phyloP scores from a whole-genome alignment of 768 basidiomycete species.

The Tremella mesenterica region DNA sequence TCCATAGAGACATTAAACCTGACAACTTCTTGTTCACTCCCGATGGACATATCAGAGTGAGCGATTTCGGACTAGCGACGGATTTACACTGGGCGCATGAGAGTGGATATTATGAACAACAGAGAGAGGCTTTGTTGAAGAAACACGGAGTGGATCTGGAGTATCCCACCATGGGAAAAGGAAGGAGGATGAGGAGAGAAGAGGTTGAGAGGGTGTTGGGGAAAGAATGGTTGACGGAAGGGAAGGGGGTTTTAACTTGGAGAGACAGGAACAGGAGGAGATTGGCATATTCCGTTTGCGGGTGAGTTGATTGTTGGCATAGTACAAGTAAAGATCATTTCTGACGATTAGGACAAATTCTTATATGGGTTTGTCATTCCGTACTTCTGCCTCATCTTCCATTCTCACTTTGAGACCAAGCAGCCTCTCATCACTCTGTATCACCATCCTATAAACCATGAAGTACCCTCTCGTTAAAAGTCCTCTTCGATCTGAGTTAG shows the following conservation, averaged over 20 bases:
- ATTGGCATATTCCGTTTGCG: slow-evolving; percentile 51
- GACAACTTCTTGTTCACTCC: slow-evolving; percentile 95
- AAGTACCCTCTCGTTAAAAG: no score
- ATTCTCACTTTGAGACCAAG: no score
- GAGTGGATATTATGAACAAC: slow-evolving; percentile 91
- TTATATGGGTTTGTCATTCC: slow-evolving; percentile 51
- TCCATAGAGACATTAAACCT: slow-evolving; percentile 96
- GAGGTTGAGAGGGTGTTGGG: slow-evolving; percentile 76
- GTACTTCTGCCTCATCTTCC: no score
- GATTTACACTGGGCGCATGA: slow-evolving; percentile 91
- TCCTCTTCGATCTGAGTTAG: no score
- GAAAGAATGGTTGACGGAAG: slow-evolving; percentile 57
- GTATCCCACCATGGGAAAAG: slow-evolving; percentile 57
- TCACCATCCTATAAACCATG: no score
- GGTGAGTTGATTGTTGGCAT: no score
- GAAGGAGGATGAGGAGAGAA: slow-evolving; percentile 68
- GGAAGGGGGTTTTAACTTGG: slow-evolving; percentile 83
- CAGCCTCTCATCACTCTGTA: slow-evolving; percentile 53
- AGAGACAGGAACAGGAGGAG: slow-evolving; percentile 85
- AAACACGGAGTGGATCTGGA: slow-evolving; percentile 95
- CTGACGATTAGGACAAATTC: slow-evolving; percentile 40
- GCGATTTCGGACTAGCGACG: slow-evolving; percentile 91
- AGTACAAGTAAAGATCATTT: background rate
- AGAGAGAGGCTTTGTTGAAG: slow-evolving; percentile 73
- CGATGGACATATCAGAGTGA: slow-evolving; percentile 84